A percentile compares a stretch with the other conserved stretches of the same genome.
Conservation (phyloP, 208 protist species). For the Crithidia bombi region DNA sequence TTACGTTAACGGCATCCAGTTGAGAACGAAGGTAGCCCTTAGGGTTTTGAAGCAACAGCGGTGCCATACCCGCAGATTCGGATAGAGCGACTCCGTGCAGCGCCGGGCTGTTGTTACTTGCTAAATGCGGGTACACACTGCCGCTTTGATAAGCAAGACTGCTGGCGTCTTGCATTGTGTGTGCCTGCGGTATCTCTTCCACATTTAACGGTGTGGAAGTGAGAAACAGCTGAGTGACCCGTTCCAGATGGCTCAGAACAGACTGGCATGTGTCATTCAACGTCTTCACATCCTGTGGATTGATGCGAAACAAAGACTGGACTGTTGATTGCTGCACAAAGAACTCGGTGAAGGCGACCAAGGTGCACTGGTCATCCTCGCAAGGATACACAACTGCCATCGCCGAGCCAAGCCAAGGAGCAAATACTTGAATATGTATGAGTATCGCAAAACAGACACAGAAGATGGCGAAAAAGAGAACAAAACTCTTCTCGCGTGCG, state of each 20-base stretch:
- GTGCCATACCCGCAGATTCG: constrained; percentile 23
- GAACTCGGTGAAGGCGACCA: constrained; percentile 31
- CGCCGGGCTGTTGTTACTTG: constrained; percentile 9
- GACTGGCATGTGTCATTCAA: constrained; percentile 30
- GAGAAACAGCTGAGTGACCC: constrained; percentile 33
- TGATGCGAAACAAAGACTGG: constrained; percentile 18
- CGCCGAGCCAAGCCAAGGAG: neutral
- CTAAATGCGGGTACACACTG: constrained; percentile 35
- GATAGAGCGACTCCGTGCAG: constrained; percentile 28
- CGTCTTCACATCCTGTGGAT: constrained; percentile 23
- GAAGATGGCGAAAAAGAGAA: neutral
- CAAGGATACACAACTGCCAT: constrained; percentile 38
- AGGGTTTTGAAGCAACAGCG: constrained; percentile 35
- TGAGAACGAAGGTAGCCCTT: constrained; percentile 39
- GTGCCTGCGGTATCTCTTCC: constrained; percentile 5
- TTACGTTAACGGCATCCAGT: constrained; percentile 34
- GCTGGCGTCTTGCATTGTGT: constrained; percentile 6
- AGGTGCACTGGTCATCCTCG: constrained; percentile 29
- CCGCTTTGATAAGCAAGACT: constrained; percentile 19
- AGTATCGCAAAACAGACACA: neutral
- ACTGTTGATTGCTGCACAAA: constrained; percentile 24
- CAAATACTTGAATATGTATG: neutral
- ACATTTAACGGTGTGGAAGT: constrained; percentile 25
- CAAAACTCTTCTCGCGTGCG: too few relatives aligned
- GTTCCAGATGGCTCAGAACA: constrained; percentile 28